phyloP scores from a whole-genome alignment of 768 basidiomycete genomes.

The Wakefieldia striispora region DNA sequence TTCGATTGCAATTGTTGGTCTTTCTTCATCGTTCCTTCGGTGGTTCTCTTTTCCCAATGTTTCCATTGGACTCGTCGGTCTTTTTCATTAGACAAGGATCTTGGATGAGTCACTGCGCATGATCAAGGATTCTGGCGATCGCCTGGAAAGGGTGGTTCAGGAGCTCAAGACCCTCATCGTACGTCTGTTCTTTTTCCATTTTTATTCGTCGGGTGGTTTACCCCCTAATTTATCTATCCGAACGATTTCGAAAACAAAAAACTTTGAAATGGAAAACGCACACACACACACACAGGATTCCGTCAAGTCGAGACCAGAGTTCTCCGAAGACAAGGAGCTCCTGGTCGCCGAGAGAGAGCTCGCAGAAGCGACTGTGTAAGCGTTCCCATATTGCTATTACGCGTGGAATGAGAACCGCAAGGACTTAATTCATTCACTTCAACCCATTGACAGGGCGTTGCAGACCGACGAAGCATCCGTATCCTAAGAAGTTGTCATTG shows the following conservation, averaged over 20 bases:
- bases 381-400: background rate
- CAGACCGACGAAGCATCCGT: constrained; percentile 9
- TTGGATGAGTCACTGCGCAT: constrained; percentile 79
- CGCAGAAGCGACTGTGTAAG: constrained; percentile 48
- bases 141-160: constrained; percentile 58
- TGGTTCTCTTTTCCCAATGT: constrained; percentile 10
- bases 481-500: constrained; percentile 18
- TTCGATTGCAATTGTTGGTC: background rate
- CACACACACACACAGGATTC: constrained; percentile 22
- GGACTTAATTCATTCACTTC: constrained; percentile 14
- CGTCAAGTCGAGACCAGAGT: constrained; percentile 26
- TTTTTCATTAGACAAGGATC: constrained; percentile 51
- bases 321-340: constrained; percentile 40
- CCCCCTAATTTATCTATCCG: too few species aligned
- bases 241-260: too few species aligned
- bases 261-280: too few species aligned
- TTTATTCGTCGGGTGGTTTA: background rate
- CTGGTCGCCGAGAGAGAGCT: constrained; percentile 58
- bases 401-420: too few species aligned
- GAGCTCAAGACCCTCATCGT: constrained; percentile 71
- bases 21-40: constrained; percentile 11
- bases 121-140: constrained; percentile 63
- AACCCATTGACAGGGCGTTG: constrained; percentile 14
- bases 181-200: constrained; percentile 36
- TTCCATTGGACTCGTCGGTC: background rate